Percentiles rank a stretch among this genome's conserved stretches.
Evolutionary conservation across 2,329 filamentous ascomycete genomes (phyloP).

Genomic region (Leptographium flavum): DNA sequence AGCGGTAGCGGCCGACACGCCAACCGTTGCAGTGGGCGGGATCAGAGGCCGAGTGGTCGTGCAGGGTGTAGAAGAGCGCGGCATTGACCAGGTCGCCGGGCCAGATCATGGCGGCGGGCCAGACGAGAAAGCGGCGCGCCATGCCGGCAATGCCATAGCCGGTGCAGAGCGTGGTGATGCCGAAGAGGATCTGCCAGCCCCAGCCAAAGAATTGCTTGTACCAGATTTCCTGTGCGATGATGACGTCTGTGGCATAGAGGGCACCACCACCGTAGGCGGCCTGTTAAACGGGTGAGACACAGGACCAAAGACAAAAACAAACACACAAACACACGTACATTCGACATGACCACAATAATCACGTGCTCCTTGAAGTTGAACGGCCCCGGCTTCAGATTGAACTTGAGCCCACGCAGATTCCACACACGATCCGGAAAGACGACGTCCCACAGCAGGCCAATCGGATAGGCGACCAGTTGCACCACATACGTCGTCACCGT

Average conservation of each 20-base stretch:
- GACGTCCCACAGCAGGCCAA: slow-evolving; percentile 39
- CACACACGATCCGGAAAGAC: slow-evolving; percentile 38
- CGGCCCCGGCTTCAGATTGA: slow-evolving; percentile 40
- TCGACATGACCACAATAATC: slow-evolving; percentile 49
- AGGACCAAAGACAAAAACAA: neutral
- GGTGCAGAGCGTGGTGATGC: slow-evolving; percentile 46
- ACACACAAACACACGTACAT: slow-evolving; percentile 27
- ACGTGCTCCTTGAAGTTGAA: slow-evolving; percentile 51
- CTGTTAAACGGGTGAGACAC: slow-evolving; percentile 17
- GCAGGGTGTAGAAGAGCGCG: slow-evolving; percentile 48
- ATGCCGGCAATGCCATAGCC: slow-evolving; percentile 51
- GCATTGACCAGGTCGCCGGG: slow-evolving; percentile 45
- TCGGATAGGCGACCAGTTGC: slow-evolving; percentile 47
- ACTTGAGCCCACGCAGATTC: slow-evolving; percentile 36
- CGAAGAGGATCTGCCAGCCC: slow-evolving; percentile 44
- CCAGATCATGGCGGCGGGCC: slow-evolving; percentile 52
- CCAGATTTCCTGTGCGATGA: slow-evolving; percentile 35
- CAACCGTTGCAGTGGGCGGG: slow-evolving; percentile 42
- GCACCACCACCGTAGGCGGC: slow-evolving; percentile 43
- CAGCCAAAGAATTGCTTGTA: slow-evolving; percentile 39
- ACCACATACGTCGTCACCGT: slow-evolving; percentile 46
- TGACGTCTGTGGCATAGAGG: slow-evolving; percentile 40
- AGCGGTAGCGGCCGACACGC: slow-evolving; percentile 47
- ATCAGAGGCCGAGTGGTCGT: slow-evolving; percentile 41
- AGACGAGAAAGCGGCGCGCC: slow-evolving; percentile 42